Evolutionary conservation across 2,329 filamentous ascomycete genomes (phyloP).

Genomic region (Sporothrix pallida): DNA sequence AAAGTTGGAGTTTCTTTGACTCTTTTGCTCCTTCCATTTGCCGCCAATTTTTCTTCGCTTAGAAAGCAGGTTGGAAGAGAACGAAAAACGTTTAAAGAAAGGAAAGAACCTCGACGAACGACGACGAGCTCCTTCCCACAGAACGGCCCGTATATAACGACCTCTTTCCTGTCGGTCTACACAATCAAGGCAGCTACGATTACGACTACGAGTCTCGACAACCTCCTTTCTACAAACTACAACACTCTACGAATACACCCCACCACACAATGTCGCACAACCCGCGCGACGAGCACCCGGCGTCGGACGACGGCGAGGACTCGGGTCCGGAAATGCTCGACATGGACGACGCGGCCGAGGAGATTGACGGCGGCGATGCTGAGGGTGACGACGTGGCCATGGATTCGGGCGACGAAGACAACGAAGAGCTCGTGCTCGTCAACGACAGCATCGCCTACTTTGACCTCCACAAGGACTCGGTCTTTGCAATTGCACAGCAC

Average conservation of each 20-base stretch:
- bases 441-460: constrained; percentile 96
- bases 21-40: background rate
- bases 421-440: constrained; percentile 75
- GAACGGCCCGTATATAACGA: background rate
- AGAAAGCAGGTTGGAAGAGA: constrained; percentile 17
- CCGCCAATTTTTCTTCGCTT: constrained; percentile 8
- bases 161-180: background rate
- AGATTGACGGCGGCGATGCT: constrained; percentile 68
- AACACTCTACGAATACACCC: background rate
- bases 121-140: background rate
- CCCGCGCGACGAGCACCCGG: constrained; percentile 43
- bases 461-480: constrained; percentile 84
- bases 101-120: constrained; percentile 6
- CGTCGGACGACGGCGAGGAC: constrained; percentile 51
- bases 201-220: background rate
- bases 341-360: constrained; percentile 77
- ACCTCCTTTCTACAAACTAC: background rate
- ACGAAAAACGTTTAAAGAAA: background rate
- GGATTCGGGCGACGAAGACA: constrained; percentile 39
- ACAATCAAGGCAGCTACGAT: background rate
- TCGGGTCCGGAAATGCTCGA: constrained; percentile 75
- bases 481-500: constrained; percentile 95
- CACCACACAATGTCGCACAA: constrained; percentile 22
- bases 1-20: background rate
- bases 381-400: constrained; percentile 57